phyloP scores from a whole-genome alignment of 2,329 filamentous ascomycete species.

The Hypomyces perniciosus region DNA sequence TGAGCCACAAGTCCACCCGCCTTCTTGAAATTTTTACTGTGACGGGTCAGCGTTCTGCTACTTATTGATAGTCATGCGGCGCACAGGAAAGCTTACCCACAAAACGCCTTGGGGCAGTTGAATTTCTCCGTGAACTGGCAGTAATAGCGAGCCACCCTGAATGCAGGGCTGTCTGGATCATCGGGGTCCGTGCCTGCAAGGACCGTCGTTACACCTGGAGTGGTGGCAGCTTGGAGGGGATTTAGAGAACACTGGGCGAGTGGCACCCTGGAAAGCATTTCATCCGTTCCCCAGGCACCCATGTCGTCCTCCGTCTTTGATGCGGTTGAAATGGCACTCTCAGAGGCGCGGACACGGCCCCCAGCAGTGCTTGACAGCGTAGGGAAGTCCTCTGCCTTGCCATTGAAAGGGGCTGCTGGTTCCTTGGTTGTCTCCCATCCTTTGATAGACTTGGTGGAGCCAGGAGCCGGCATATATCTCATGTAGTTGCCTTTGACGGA shows the following conservation, averaged over 20 bases:
- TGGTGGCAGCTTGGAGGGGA: slow-evolving; percentile 5
- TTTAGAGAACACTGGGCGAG: too few relatives aligned
- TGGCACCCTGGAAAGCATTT: too few relatives aligned
- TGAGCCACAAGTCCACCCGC: slow-evolving; percentile 32
- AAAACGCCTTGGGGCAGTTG: slow-evolving; percentile 47
- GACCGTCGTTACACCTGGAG: slow-evolving; percentile 11
- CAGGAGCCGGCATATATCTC: slow-evolving; percentile 18
- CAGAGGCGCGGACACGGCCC: not conserved
- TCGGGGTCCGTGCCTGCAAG: slow-evolving; percentile 21
- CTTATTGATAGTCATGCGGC: not conserved
- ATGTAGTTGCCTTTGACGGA: slow-evolving; percentile 24
- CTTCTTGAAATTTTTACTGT: slow-evolving; percentile 32
- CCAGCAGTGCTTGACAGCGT: not conserved
- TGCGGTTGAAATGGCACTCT: not conserved
- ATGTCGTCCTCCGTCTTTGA: not conserved
- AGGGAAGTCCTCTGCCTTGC: slow-evolving; percentile 16
- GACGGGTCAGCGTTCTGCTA: not conserved
- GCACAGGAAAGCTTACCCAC: slow-evolving; percentile 37
- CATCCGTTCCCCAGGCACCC: not conserved
- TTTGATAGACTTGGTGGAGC: not conserved
- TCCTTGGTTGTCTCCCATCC: not conserved
- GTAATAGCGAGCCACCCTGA: slow-evolving; percentile 43
- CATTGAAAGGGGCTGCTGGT: slow-evolving; percentile 2
- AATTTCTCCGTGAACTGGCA: slow-evolving; percentile 38
- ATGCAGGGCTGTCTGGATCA: slow-evolving; percentile 43